Base-by-base conservation (phyloP, 371 early-diverging fungal genomes). In the Mortierella sp. region DNA sequence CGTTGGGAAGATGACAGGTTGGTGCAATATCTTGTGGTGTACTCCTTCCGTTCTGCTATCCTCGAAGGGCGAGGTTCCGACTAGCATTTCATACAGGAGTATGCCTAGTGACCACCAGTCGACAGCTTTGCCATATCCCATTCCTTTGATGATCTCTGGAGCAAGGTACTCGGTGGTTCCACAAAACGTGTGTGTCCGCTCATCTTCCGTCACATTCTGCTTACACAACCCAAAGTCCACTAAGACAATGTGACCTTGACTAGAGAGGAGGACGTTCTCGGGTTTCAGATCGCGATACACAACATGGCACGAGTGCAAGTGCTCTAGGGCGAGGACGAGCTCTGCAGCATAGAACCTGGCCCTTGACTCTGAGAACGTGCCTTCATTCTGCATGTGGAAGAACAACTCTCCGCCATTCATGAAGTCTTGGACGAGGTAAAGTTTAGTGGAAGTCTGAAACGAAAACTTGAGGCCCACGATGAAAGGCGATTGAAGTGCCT, bases 71-170 rank as follows among this genome's bases (percentile, higher is more conserved):
- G 91, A 87, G 5, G 82, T 64, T 14, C 91, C 91, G 16, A 82
- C 80, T 21, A 89, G 70, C 80, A 94, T 84, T 78, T 94, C 93
- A 67, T 90, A 94, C 21, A 93, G 59, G 34, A 93, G 67, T 28
- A 92, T 87, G n/a, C 93, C 95, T 26, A 93, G 78, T 2, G 90
- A 85, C 91, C 93, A 95, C 89, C 93, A 91, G 80, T 95, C 95
- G 3, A 89, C 89, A 0, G 81, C 68, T 50, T 83, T 84, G 23
- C 82, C 84, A 71, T 93, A 93, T 39, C 88, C 84, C 31, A 81
- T 69, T 23, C 80, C 79, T 50, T 72, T 79, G 30, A 94, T 83
- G 31, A 93, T 83, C 81, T 93, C 94, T 2, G 89, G 90, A 0
- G 93, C 93, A 12, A 87, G 46, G 58, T 81, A 81, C 60, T 90